Base-by-base conservation (phyloP, 108 stramenopile species). In the Aureococcus anophagefferens region DNA sequence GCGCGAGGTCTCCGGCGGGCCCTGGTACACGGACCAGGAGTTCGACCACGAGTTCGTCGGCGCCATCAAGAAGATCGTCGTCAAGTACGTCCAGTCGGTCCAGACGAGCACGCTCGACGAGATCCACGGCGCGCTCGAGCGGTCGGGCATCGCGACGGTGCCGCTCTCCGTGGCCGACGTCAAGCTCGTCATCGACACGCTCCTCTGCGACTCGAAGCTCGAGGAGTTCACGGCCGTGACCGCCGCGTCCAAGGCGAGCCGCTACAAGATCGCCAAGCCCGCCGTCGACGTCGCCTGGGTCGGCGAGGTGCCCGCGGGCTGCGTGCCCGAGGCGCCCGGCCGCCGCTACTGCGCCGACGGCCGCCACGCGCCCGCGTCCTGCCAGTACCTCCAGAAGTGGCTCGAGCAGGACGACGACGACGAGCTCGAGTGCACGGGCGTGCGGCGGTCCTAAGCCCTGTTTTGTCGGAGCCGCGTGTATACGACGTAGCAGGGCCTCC, bases 31-130 rank as follows among this genome's bases (percentile, higher is more conserved):
- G 70, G 81, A 82, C 3, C 79, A 80, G 35, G 85, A 85, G 65
- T 85, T 84, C 35, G 84, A 85, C 74, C 80, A 84, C 62, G 85
- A 78, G 35, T 85, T 85, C 35, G 81, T 85, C 31, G 44, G 71
- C 9, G 71, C 65, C n/a, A 68, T 84, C 21, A 65, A 73, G 7
- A n/a, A 64, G 34, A 34, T 74, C 44, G 74, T 79, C 34, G 68
- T 79, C 64, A 21, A 30, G 32, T 72, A 46, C 5, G 30, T 74
- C 68, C 72, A 64, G n/a, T 3, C 30, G 25, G 4, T 33, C 29
- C 16, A 4, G 30, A 45, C 4, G 16, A 14, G 32, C 11, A 66
- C 35, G 16, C 45, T 65, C 35, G 59, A 62, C 17, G 32, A 30
- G 15, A 75, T 79, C 46, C 21, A 18, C 33, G 21, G 30, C 13